These are phyloP conservation scores for Alternaria gaisen DNA, from an alignment of 2,329 filamentous ascomycete genomes.

Conservation along the genomic window DNA sequence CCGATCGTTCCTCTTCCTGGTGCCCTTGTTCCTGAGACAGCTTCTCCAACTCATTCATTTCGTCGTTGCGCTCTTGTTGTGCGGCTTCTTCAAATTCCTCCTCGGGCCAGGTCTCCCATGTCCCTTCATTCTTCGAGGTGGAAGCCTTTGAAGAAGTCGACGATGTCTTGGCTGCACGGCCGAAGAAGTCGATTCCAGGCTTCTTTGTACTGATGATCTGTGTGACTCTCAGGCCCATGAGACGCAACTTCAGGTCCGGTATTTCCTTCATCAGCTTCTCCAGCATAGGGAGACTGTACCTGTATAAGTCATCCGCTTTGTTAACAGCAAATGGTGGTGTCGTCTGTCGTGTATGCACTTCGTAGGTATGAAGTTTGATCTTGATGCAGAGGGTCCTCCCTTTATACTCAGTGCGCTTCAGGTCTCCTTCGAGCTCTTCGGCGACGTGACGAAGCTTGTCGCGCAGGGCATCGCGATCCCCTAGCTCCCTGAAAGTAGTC, in stretches of 20 bases:
- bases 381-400: constrained; percentile 92
- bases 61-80: constrained; percentile 66
- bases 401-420: constrained; percentile 81
- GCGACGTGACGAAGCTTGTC: constrained; percentile 83
- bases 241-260: constrained; percentile 77
- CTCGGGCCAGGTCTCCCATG: constrained; percentile 75
- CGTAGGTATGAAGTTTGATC: constrained; percentile 92
- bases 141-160: constrained; percentile 17
- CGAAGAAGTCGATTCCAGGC: constrained; percentile 82
- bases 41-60: constrained; percentile 68
- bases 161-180: constrained; percentile 50
- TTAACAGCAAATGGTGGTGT: constrained; percentile 76
- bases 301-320: constrained; percentile 83
- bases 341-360: constrained; percentile 85
- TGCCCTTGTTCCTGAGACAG: constrained; percentile 66
- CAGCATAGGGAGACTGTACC: constrained; percentile 81
- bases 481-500: constrained; percentile 85
- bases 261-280: constrained; percentile 84
- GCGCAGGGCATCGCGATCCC: constrained; percentile 71
- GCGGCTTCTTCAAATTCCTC: constrained; percentile 71
- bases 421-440: constrained; percentile 85
- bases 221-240: constrained; percentile 90
- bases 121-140: constrained; percentile 43
- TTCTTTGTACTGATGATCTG: constrained; percentile 88
- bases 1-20: constrained; percentile 13